These are phyloP conservation scores for Chimonanthus salicifolius DNA, from an alignment of 164 flowering plant species.

Conservation along the genomic window DNA sequence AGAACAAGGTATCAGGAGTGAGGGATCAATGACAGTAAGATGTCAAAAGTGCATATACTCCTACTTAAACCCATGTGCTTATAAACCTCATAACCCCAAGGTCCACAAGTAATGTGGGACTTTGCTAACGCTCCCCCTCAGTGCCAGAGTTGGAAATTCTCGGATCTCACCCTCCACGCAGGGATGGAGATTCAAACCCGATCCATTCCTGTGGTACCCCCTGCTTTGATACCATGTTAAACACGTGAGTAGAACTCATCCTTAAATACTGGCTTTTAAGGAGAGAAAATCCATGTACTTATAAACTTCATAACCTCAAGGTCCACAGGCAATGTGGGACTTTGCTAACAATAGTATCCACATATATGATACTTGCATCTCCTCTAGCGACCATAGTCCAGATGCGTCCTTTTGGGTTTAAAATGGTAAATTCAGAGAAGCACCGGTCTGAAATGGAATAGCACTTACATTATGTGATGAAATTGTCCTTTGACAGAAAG, in stretches of 20 bases:
- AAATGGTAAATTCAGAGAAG: slow-evolving; percentile 87
- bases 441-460: slow-evolving; percentile 67
- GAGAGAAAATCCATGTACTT: background rate
- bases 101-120: too few species aligned
- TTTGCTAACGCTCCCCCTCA: too few species aligned
- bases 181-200: too few species aligned
- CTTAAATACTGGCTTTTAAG: too few species aligned
- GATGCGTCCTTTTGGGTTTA: slow-evolving; percentile 88
- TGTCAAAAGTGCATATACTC: slow-evolving; percentile 15
- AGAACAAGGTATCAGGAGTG: background rate
- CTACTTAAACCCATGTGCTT: slow-evolving; percentile 16
- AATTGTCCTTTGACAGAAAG: background rate
- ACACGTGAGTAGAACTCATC: too few species aligned
- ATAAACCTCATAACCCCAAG: too few species aligned
- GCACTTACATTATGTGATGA: background rate
- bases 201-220: too few species aligned
- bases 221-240: too few species aligned
- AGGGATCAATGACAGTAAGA: background rate
- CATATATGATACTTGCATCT: slow-evolving; percentile 94
- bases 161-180: too few species aligned
- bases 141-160: too few species aligned
- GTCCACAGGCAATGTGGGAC: too few species aligned
- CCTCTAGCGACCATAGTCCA: slow-evolving; percentile 99
- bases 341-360: slow-evolving; percentile 39
- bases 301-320: too few species aligned